Conservation (phyloP, 2,329 filamentous ascomycete species). For the Paraphoma chrysanthemicola region DNA sequence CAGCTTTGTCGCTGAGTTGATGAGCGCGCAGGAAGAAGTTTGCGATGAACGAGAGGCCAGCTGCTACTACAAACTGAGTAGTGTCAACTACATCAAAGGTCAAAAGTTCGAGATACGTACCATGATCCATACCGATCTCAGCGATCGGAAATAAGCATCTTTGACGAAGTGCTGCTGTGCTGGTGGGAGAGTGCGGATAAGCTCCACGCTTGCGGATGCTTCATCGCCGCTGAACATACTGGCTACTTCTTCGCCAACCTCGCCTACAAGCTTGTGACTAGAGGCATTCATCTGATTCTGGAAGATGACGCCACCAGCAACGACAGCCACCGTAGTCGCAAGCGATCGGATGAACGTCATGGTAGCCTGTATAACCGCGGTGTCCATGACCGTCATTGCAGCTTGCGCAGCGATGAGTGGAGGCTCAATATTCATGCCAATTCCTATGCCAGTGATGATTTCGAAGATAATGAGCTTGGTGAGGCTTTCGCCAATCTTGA, state of each 20-base stretch:
- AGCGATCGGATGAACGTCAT: conserved; percentile 52
- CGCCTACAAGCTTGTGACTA: conserved; percentile 52
- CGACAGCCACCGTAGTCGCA: conserved; percentile 50
- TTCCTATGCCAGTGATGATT: conserved; percentile 56
- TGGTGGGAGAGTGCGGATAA: conserved; percentile 58
- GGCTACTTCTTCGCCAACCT: conserved; percentile 57
- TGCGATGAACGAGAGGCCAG: conserved; percentile 9
- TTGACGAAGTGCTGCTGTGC: conserved; percentile 48
- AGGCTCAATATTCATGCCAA: conserved; percentile 58
- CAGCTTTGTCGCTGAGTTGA: conserved; percentile 8
- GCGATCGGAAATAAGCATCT: conserved; percentile 34
- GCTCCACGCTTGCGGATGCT: conserved; percentile 63
- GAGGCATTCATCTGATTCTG: conserved; percentile 64
- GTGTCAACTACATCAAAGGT: neutral
- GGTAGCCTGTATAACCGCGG: conserved; percentile 55
- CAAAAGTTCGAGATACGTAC: conserved; percentile 1
- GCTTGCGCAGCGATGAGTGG: conserved; percentile 61
- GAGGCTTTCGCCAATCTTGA: conserved; percentile 7
- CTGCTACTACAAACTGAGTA: conserved; percentile 7
- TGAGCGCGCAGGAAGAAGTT: conserved; percentile 14
- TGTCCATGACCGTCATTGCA: conserved; percentile 38
- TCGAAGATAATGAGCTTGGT: conserved; percentile 53
- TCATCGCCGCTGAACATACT: conserved; percentile 59
- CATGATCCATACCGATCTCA: conserved; percentile 15
- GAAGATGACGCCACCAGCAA: conserved; percentile 55